Conservation (phyloP, 2,329 filamentous ascomycete species). For the Aureobasidium sp. region DNA sequence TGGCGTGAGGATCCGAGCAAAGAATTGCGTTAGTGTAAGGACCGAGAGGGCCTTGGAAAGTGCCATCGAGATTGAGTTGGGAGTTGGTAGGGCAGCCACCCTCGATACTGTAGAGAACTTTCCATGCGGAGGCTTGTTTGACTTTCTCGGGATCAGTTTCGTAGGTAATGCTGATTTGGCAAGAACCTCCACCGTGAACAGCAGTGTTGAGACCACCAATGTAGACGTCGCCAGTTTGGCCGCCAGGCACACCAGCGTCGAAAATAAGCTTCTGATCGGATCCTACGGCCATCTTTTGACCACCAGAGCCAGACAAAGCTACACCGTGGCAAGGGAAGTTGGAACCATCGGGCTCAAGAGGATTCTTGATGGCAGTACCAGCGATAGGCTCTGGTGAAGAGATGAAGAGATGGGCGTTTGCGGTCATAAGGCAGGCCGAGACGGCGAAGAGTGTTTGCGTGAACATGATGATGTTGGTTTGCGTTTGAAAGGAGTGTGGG, state of each 20-base stretch:
- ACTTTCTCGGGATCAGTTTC: constrained; percentile 72
- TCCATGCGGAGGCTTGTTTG: constrained; percentile 70
- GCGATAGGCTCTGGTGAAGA: constrained; percentile 70
- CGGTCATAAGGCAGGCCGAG: constrained; percentile 61
- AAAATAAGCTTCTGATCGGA: constrained; percentile 69
- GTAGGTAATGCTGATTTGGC: constrained; percentile 88
- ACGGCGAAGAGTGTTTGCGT: constrained; percentile 47
- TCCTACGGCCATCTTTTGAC: constrained; percentile 68
- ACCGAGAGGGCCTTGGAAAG: constrained; percentile 13
- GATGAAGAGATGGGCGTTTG: constrained; percentile 83
- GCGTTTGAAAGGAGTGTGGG: constrained; percentile 3
- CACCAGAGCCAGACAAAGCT: constrained; percentile 48
- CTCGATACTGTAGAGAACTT: constrained; percentile 89
- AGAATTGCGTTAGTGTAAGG: constrained; percentile 40
- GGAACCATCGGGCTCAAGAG: constrained; percentile 64
- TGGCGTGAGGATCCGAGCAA: constrained; percentile 15
- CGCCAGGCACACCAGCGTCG: constrained; percentile 48
- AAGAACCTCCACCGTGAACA: constrained; percentile 91
- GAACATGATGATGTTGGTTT: constrained; percentile 13
- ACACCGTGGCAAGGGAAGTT: constrained; percentile 88
- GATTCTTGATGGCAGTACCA: constrained; percentile 61
- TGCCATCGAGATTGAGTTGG: constrained; percentile 60
- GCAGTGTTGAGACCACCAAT: constrained; percentile 65
- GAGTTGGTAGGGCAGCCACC: constrained; percentile 82
- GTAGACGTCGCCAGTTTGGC: constrained; percentile 63